A percentile compares a stretch with the other conserved stretches of the same genome.
Evolutionary conservation across 2,329 filamentous ascomycete genomes (phyloP).

Genomic region (Zarea fungicola): DNA sequence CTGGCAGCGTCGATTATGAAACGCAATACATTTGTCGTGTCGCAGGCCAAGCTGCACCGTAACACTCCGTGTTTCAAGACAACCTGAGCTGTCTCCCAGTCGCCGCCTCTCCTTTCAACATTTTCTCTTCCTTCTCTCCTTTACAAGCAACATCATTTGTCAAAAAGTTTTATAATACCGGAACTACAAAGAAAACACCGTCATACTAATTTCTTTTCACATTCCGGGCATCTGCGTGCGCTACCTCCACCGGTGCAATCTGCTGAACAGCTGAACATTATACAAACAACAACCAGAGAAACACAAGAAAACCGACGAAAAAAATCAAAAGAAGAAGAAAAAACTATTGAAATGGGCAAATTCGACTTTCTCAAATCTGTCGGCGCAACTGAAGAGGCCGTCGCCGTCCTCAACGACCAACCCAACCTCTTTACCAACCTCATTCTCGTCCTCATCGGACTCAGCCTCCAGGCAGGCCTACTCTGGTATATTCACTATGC

Average conservation of each 20-base stretch:
- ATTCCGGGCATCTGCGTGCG: too few species aligned
- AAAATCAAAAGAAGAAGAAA: background rate
- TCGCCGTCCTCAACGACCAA: conserved; percentile 57
- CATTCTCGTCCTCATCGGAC: conserved; percentile 45
- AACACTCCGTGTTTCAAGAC: conserved; percentile 16
- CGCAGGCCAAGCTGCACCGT: conserved; percentile 12
- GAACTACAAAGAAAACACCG: too few species aligned
- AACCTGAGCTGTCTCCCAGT: conserved; percentile 12
- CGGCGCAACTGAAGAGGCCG: conserved; percentile 53
- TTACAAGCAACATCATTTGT: background rate
- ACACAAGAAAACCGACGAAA: background rate
- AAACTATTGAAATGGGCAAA: conserved; percentile 37
- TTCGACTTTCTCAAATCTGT: conserved; percentile 54
- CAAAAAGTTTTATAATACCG: too few species aligned
- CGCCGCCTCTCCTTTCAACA: background rate
- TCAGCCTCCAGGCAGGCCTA: conserved; percentile 42
- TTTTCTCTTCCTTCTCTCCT: background rate
- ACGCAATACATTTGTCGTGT: conserved; percentile 5
- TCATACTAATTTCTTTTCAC: too few species aligned
- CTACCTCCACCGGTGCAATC: too few species aligned
- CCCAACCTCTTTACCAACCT: conserved; percentile 54
- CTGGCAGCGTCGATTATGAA: background rate
- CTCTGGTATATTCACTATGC: conserved; percentile 56
- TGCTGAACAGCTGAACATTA: background rate
- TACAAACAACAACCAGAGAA: background rate